A percentile compares a stretch with the other conserved stretches of the same genome.
Conservation (phyloP, 495 filamentous ascomycete genomes). For the Trypethelium eluteriae region DNA sequence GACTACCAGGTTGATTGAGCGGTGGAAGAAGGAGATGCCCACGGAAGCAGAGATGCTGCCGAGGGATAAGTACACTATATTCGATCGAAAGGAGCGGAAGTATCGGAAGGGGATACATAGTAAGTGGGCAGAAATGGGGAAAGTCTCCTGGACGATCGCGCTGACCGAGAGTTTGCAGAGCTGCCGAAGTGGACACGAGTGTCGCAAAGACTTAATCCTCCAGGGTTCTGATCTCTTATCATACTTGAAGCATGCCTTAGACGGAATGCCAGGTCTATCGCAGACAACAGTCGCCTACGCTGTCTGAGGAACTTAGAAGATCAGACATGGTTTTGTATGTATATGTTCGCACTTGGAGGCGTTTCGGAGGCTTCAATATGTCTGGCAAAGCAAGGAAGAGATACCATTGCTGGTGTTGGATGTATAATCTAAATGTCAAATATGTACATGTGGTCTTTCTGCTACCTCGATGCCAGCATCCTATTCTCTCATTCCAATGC, state of each 20-base stretch:
- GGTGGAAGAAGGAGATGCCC: slow-evolving; percentile 94
- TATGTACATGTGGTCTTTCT: background rate
- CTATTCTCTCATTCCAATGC: background rate
- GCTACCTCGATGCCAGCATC: background rate
- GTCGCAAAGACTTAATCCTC: slow-evolving; percentile 84
- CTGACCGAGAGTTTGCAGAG: slow-evolving; percentile 44
- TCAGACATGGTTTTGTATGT: background rate
- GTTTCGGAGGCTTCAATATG: background rate
- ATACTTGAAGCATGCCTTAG: background rate
- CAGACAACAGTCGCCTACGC: background rate
- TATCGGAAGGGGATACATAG: slow-evolving; percentile 97
- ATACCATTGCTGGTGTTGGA: background rate
- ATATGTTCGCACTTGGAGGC: background rate
- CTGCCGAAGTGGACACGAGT: slow-evolving; percentile 95
- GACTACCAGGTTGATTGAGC: slow-evolving; percentile 56
- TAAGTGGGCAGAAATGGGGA: slow-evolving; percentile 35
- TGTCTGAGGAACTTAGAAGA: background rate
- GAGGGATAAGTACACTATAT: slow-evolving; percentile 95
- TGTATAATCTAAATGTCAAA: background rate
- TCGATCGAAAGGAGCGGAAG: slow-evolving; percentile 88
- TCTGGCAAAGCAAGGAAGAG: background rate
- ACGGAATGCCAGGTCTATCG: background rate
- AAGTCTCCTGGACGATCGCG: slow-evolving; percentile 16
- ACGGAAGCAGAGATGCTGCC: slow-evolving; percentile 92
- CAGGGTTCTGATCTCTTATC: slow-evolving; percentile 62